Evolutionary conservation across 305 asterid genomes (phyloP).

Genomic region (Fraxinus floribunda): DNA sequence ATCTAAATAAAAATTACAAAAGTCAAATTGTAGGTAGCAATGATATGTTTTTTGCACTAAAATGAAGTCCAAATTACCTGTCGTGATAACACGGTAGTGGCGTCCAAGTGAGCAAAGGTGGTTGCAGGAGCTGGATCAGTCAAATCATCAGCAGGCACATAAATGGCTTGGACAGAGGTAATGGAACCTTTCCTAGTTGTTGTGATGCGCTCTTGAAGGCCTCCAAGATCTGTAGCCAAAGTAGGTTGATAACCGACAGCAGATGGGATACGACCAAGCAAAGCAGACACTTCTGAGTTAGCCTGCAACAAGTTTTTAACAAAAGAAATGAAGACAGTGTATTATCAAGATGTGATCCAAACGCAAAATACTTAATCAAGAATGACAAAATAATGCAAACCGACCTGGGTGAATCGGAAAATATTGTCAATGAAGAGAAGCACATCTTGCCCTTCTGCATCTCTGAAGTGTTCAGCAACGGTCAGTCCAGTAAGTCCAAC

Average conservation of each 20-base stretch:
- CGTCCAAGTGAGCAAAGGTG: slow-evolving; percentile 99
- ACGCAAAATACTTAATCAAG: not conserved
- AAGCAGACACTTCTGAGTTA: slow-evolving; percentile 96
- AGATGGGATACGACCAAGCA: slow-evolving; percentile 98
- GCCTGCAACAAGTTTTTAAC: slow-evolving; percentile 47
- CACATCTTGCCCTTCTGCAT: slow-evolving; percentile 98
- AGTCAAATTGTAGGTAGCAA: not conserved
- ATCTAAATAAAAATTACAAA: slow-evolving; percentile 43
- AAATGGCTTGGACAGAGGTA: slow-evolving; percentile 94
- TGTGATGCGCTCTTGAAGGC: slow-evolving; percentile 95
- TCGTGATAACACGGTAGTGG: slow-evolving; percentile 93
- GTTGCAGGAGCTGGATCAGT: slow-evolving; percentile 99
- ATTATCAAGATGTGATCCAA: slow-evolving; percentile 7
- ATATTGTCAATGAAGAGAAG: slow-evolving; percentile 94
- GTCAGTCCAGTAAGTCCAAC: slow-evolving; percentile 96
- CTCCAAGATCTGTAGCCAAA: slow-evolving; percentile 98
- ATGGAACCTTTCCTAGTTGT: slow-evolving; percentile 94
- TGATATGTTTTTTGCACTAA: not conserved
- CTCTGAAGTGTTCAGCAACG: slow-evolving; percentile 97
- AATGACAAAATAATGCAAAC: not conserved
- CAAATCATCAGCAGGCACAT: slow-evolving; percentile 99
- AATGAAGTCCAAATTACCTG: slow-evolving; percentile 40
- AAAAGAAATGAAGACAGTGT: not conserved
- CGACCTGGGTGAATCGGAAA: slow-evolving; percentile 90
- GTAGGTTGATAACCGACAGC: slow-evolving; percentile 98